Conservation (phyloP, 495 filamentous ascomycete species). For the Penicillium bovifimosum region DNA sequence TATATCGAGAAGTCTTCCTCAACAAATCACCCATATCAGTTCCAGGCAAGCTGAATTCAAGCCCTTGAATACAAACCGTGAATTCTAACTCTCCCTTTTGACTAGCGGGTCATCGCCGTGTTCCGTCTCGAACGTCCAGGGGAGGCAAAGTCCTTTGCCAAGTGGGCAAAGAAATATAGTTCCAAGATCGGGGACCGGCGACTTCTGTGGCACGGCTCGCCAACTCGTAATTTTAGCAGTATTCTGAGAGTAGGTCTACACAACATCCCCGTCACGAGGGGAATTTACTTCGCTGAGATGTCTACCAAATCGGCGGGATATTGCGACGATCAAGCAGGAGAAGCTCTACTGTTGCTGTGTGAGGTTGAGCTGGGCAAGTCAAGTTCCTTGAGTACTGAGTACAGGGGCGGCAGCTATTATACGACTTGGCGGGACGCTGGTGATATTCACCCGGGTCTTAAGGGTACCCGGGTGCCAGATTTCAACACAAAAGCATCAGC, state of each 20-base stretch:
- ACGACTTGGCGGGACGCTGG: constrained; percentile 7
- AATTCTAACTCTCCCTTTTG: not conserved
- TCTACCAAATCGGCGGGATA: constrained; percentile 10
- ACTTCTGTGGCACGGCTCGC: constrained; percentile 70
- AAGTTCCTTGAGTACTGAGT: too few relatives aligned
- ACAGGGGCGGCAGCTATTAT: not conserved
- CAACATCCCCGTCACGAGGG: not conserved
- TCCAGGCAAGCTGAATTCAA: not conserved
- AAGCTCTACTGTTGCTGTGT: constrained; percentile 10
- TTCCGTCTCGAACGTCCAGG: constrained; percentile 67
- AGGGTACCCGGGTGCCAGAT: constrained; percentile 10
- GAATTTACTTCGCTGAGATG: constrained; percentile 15
- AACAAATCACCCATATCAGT: not conserved
- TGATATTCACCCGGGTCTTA: constrained; percentile 8
- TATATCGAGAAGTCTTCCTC: not conserved
- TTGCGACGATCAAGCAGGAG: not conserved
- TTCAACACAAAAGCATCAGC: not conserved
- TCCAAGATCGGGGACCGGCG: constrained; percentile 44
- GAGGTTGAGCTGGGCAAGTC: constrained; percentile 11
- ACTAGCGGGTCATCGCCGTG: constrained; percentile 31
- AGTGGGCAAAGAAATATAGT: constrained; percentile 34
- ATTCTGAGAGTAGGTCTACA: constrained; percentile 72
- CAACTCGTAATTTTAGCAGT: constrained; percentile 62
- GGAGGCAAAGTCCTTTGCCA: constrained; percentile 56
- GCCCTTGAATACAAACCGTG: not conserved